These are phyloP conservation scores for Ustilago hordei DNA, from an alignment of 1,284 basidiomycete species.

Conservation along the genomic window DNA sequence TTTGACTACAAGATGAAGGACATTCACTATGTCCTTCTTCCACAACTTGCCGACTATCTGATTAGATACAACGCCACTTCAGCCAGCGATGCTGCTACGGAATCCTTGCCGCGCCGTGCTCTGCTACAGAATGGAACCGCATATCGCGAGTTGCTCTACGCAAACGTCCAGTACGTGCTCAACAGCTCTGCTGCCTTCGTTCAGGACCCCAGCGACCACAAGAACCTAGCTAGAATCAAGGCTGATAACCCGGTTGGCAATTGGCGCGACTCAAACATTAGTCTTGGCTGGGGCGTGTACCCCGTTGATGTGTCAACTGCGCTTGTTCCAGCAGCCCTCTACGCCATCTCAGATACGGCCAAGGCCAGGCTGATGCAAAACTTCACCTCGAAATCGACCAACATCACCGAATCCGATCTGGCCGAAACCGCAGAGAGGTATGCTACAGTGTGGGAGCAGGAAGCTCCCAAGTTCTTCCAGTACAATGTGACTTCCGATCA, in stretches of 20 bases:
- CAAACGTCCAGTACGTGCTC: constrained; percentile 68
- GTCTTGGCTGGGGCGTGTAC: constrained; percentile 72
- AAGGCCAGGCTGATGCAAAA: constrained; percentile 68
- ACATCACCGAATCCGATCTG: constrained; percentile 32
- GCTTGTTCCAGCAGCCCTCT: constrained; percentile 73
- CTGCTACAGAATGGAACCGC: constrained; percentile 70
- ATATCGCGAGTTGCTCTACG: constrained; percentile 69
- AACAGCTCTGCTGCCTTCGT: constrained; percentile 70
- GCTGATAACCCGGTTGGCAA: constrained; percentile 71
- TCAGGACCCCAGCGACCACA: constrained; percentile 55
- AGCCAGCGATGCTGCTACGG: constrained; percentile 41
- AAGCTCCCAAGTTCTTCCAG: constrained; percentile 71
- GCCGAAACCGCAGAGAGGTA: constrained; percentile 66
- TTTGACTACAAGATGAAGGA: constrained; percentile 72
- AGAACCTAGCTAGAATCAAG: constrained; percentile 69
- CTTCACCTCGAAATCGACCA: constrained; percentile 33
- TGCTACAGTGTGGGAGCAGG: constrained; percentile 71
- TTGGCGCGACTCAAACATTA: constrained; percentile 74
- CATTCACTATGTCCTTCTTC: constrained; percentile 72
- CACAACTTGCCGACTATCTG: constrained; percentile 71
- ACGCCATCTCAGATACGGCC: constrained; percentile 71
- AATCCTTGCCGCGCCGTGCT: constrained; percentile 67
- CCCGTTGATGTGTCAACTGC: constrained; percentile 74
- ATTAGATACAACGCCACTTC: constrained; percentile 58
- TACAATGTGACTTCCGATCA: constrained; percentile 69